A percentile compares a stretch with the other conserved stretches of the same genome.
Evolutionary conservation across 768 basidiomycete species (phyloP).

Genomic region (Psilocybe azurescens): DNA sequence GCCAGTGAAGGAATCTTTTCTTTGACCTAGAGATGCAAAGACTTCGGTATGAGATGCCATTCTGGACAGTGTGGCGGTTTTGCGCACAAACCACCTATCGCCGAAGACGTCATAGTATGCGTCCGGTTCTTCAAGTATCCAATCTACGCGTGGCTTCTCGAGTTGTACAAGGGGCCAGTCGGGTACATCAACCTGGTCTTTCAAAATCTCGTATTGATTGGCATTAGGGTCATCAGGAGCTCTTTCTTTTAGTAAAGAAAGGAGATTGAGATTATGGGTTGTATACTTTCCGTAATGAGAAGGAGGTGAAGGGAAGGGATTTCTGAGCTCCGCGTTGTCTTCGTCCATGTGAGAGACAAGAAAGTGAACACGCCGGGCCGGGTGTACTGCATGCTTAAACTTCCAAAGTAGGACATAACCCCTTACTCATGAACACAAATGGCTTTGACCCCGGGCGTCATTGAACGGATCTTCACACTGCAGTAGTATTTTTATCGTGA

Average conservation of each 20-base stretch:
- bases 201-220: constrained; percentile 66
- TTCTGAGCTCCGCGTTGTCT: constrained; percentile 78
- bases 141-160: constrained; percentile 88
- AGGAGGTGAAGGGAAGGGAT: constrained; percentile 90
- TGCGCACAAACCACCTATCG: constrained; percentile 87
- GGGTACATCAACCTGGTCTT: constrained; percentile 76
- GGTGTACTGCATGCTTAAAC: neutral
- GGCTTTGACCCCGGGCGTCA: neutral
- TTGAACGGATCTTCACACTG: constrained; percentile 19
- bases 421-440: neutral
- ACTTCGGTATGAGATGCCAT: constrained; percentile 9
- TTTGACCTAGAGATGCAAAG: constrained; percentile 60
- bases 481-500: neutral
- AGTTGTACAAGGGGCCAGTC: constrained; percentile 78
- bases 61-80: neutral
- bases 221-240: constrained; percentile 41
- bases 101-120: constrained; percentile 81
- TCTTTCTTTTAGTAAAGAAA: constrained; percentile 65
- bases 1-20: constrained; percentile 83
- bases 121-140: constrained; percentile 85
- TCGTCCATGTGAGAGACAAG: constrained; percentile 53
- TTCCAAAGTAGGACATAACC: constrained; percentile 11
- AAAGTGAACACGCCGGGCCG: constrained; percentile 14
- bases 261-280: constrained; percentile 70
- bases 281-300: constrained; percentile 85